phyloP scores from a whole-genome alignment of 2,329 filamentous ascomycete species.

The Penicillium nordicum region DNA sequence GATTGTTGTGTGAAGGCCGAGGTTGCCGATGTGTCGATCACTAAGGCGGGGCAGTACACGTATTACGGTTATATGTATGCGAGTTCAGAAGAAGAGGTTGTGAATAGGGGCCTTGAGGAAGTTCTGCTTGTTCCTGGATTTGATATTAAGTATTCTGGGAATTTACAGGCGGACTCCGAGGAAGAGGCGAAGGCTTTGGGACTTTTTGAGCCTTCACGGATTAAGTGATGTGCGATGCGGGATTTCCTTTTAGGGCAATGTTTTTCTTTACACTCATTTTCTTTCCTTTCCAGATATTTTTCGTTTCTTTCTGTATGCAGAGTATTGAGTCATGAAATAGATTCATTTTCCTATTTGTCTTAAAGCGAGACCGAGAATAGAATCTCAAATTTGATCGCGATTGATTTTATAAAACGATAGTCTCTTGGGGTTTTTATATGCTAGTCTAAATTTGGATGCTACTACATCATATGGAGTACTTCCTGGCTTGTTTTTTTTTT shows the following conservation, averaged over 20 bases:
- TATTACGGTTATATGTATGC: constrained; percentile 8
- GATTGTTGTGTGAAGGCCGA: background rate
- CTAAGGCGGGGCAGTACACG: background rate
- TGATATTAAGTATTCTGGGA: constrained; percentile 1
- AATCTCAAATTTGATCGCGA: background rate
- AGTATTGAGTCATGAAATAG: background rate
- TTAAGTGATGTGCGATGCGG: background rate
- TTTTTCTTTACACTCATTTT: background rate
- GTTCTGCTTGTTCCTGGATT: constrained; percentile 1
- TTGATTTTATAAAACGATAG: background rate
- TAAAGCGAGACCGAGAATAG: background rate
- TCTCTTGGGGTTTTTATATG: background rate
- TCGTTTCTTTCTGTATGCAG: background rate
- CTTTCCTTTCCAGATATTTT: background rate
- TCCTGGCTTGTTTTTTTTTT: background rate
- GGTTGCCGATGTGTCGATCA: background rate
- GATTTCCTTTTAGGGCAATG: background rate
- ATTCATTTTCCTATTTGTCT: fast-evolving
- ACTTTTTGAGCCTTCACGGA: background rate
- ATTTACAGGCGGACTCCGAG: background rate
- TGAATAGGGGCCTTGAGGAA: background rate
- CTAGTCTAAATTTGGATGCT: background rate
- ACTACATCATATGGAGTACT: background rate
- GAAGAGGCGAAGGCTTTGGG: background rate
- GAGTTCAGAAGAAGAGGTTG: background rate